phyloP scores from a whole-genome alignment of 768 basidiomycete genomes.

The Dentipellis fragilis region DNA sequence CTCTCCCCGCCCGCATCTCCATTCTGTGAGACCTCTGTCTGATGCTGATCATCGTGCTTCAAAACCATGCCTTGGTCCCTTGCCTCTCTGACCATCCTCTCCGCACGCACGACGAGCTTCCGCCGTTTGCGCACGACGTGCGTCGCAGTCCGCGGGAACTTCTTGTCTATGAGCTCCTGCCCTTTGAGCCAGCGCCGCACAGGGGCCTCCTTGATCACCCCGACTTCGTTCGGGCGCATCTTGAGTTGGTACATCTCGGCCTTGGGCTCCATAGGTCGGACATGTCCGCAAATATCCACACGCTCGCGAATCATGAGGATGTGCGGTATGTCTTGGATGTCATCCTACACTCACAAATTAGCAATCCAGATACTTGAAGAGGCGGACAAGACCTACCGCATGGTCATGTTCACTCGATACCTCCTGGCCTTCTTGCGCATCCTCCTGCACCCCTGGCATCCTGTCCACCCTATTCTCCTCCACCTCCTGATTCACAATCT shows the following conservation, averaged over 20 bases:
- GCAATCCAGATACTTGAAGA: background rate
- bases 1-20: too few relatives aligned
- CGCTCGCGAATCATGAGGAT: constrained; percentile 62
- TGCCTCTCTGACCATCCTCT: constrained; percentile 34
- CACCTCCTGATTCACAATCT: background rate
- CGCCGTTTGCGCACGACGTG: constrained; percentile 33
- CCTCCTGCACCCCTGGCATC: background rate
- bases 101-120: constrained; percentile 36
- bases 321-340: constrained; percentile 16
- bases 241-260: constrained; percentile 43
- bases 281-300: constrained; percentile 48
- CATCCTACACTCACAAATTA: too few relatives aligned
- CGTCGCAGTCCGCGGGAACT: constrained; percentile 31
- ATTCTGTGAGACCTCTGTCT: background rate
- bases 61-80: constrained; percentile 33
- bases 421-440: too few relatives aligned
- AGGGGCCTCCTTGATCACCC: constrained; percentile 65
- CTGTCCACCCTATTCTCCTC: background rate
- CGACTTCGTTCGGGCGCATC: constrained; percentile 46
- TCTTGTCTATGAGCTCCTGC: constrained; percentile 52
- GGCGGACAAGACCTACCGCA: background rate
- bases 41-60: constrained; percentile 3
- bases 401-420: background rate
- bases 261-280: constrained; percentile 54
- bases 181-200: constrained; percentile 56